Conservation (phyloP, 805 yeast species). For the Candida ortonii region DNA sequence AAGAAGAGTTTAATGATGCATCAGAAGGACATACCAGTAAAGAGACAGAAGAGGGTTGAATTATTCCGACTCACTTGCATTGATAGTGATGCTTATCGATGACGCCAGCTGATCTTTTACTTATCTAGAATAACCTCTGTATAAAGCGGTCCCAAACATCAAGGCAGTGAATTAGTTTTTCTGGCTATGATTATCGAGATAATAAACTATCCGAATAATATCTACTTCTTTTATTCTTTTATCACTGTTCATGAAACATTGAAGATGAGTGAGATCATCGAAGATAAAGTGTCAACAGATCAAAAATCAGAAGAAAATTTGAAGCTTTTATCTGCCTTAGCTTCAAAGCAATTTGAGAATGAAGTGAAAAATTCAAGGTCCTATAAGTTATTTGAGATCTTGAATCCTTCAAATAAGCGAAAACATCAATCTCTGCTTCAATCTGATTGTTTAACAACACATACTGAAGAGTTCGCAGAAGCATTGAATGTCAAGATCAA, state of each 20-base stretch:
- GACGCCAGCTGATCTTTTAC: too few species aligned
- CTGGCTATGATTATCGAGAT: not conserved
- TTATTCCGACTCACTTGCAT: too few species aligned
- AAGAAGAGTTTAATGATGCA: constrained; percentile 27
- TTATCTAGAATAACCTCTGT: too few species aligned
- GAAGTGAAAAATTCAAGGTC: constrained; percentile 12
- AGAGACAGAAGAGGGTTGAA: not conserved
- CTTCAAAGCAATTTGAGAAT: not conserved
- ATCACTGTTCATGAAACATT: too few species aligned
- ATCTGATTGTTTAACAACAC: constrained; percentile 19
- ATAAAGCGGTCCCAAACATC: too few species aligned
- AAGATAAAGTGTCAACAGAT: too few species aligned
- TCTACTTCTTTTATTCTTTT: not conserved
- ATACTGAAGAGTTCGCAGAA: constrained; percentile 3
- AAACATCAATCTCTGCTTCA: constrained; percentile 20
- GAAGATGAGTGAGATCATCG: too few species aligned
- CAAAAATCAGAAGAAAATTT: too few species aligned
- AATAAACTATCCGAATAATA: not conserved
- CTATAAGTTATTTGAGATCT: constrained; percentile 14
- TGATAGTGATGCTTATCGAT: too few species aligned
- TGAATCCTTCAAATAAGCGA: constrained; percentile 30
- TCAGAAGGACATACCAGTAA: constrained; percentile 13
- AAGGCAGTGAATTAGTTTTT: not conserved
- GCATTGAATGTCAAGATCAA: constrained; percentile 21
- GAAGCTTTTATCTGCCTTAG: not conserved